A percentile compares a stretch with the other conserved stretches of the same genome.
phyloP scores from a whole-genome alignment of 768 basidiomycete species.

The Boletus rubropictus region DNA sequence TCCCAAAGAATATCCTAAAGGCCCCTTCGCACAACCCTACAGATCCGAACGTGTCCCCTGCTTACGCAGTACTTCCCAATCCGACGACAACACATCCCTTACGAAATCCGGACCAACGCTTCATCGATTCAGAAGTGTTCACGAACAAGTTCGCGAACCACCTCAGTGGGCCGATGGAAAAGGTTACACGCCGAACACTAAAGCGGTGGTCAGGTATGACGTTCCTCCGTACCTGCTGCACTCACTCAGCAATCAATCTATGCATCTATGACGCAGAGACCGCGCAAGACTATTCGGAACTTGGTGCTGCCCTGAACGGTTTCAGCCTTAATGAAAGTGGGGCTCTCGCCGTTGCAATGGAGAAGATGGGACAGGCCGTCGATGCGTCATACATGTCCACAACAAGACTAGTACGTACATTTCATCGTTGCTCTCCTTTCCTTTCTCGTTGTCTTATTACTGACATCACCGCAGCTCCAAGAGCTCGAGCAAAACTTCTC shows the following conservation, averaged over 20 bases:
- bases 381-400: constrained; percentile 94
- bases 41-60: constrained; percentile 61
- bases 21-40: constrained; percentile 95
- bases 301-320: constrained; percentile 88
- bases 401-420: constrained; percentile 64
- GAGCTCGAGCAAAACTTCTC: constrained; percentile 93
- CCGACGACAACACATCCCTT: constrained; percentile 86
- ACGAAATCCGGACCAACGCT: constrained; percentile 90
- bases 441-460: constrained; percentile 1
- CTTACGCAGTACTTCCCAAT: constrained; percentile 82
- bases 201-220: constrained; percentile 90
- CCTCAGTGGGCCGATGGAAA: constrained; percentile 90
- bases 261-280: constrained; percentile 44
- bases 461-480: constrained; percentile 57
- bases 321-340: constrained; percentile 85
- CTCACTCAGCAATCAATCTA: constrained; percentile 3
- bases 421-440: background rate
- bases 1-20: constrained; percentile 94
- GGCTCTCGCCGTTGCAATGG: constrained; percentile 73
- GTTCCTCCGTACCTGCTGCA: constrained; percentile 1
- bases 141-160: constrained; percentile 94
- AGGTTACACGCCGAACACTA: constrained; percentile 83
- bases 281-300: constrained; percentile 82
- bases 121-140: constrained; percentile 92
- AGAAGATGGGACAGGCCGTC: constrained; percentile 95